Evolutionary conservation across 805 yeast genomes (phyloP), one percentile per base, ranked within the genome.

Genomic region (Candida anglica): DNA sequence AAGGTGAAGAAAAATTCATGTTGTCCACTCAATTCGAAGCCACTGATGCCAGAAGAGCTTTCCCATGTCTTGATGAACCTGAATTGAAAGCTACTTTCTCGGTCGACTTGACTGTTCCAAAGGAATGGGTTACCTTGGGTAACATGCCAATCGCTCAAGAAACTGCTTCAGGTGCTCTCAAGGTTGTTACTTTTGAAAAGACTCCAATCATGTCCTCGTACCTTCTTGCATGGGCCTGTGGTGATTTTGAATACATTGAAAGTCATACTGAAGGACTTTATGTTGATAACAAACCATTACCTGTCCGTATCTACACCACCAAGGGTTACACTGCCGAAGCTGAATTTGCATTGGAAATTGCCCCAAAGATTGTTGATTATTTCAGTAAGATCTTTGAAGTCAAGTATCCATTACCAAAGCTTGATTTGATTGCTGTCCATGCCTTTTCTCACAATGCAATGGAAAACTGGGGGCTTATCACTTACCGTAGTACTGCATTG

Each of bases 381-480:
- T 68, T 71, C 44, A 63, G 75, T 10, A 48, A 47, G 28, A 60
- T 72, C 15, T 75, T 75, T 44, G 75, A 71, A 40, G 54, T 73
- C 32, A 50, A 62, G 40, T 86, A 83, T 51, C 93, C 94, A 15
- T 67, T 86, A 46, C 91, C 94, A 28, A 86, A 86, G 59, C 63
- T 85, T 55, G 95, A 86, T 52, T 66, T 84, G 59, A 64, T 86
- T 24, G 89, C 89, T 3, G 81, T 86, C 37, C 89, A 86, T 45
- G 77, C 83, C 33, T 83, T 81, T 52, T 75, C 85, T 20, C 88
- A 87, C 38, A 86, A 86, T 47, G 95, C 94, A 15, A 86, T 86
- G 95, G 95, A 86, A 62, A 86, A 86, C 64, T 86, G 89, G 86
- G 94, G 94, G 18, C 64, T 86, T 32, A 75, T 86, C 34, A 58